phyloP scores from a whole-genome alignment of 306 rosid species.

The Styphnolobium japonicum region DNA sequence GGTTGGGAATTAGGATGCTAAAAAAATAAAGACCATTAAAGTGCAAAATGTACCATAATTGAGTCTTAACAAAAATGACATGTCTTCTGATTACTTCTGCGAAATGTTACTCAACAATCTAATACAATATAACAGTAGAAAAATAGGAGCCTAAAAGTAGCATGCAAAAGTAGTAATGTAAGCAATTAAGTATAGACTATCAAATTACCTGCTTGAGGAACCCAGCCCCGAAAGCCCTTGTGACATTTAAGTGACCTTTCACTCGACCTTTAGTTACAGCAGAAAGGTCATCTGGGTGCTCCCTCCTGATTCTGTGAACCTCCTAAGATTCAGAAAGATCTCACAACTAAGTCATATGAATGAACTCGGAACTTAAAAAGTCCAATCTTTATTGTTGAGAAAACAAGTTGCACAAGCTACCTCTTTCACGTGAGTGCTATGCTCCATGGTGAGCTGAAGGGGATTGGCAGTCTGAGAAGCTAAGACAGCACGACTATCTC shows the following conservation, averaged over 20 bases:
- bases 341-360: neutral
- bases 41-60: neutral
- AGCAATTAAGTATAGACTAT: neutral
- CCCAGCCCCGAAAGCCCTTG: constrained; percentile 88
- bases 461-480: constrained; percentile 44
- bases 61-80: neutral
- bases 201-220: constrained; percentile 76
- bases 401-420: constrained; percentile 27
- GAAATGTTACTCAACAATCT: too few species aligned
- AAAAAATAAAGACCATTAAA: neutral
- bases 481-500: constrained; percentile 73
- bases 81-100: constrained; percentile 35
- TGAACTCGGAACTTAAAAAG: constrained; percentile 1
- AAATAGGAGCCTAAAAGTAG: neutral
- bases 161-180: neutral
- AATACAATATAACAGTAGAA: neutral
- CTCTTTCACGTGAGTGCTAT: constrained; percentile 62
- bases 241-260: constrained; percentile 79
- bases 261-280: constrained; percentile 62
- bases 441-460: constrained; percentile 75
- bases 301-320: constrained; percentile 61
- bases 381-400: neutral
- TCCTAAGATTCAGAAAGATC: constrained; percentile 44
- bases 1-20: neutral
- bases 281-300: constrained; percentile 67